Percentiles rank a stretch among this genome's conserved stretches.
These are phyloP conservation scores for Peribolospora kevripleyi DNA, from an alignment of 768 basidiomycete genomes.

Conservation along the genomic window DNA sequence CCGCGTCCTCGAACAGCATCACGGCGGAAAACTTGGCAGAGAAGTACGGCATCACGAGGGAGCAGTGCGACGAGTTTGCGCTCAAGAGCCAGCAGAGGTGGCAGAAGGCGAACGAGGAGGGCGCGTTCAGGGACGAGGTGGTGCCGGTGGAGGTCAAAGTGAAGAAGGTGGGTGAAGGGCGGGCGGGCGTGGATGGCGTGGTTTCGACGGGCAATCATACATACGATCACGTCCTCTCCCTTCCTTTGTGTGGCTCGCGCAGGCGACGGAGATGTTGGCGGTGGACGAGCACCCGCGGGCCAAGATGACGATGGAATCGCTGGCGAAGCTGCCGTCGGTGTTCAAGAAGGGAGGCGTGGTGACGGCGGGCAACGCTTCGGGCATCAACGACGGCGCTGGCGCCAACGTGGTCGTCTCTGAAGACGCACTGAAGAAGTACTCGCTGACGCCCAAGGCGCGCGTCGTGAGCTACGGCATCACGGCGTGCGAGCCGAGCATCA, in stretches of 20 bases:
- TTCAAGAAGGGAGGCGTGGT: conserved; percentile 21
- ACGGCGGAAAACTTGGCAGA: conserved; percentile 24
- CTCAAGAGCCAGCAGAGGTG: conserved; percentile 20
- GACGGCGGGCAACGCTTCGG: conserved; percentile 21
- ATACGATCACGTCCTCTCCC: too few species aligned
- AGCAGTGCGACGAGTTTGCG: conserved; percentile 22
- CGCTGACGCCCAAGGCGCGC: conserved; percentile 20
- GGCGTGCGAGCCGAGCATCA: conserved; percentile 22
- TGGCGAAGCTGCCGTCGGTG: conserved; percentile 18
- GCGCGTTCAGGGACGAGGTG: conserved; percentile 17
- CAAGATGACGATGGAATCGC: conserved; percentile 16
- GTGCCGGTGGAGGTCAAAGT: conserved; percentile 14
- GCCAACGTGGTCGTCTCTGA: conserved; percentile 23
- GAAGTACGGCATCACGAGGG: conserved; percentile 22
- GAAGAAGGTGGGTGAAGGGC: conserved; percentile 9
- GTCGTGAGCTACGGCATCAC: conserved; percentile 21
- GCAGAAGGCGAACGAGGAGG: conserved; percentile 14
- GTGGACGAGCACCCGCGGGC: conserved; percentile 22
- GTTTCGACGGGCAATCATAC: not conserved
- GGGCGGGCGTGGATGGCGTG: conserved; percentile 2
- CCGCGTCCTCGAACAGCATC: conserved; percentile 3
- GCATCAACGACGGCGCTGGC: conserved; percentile 23
- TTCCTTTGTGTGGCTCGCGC: too few species aligned
- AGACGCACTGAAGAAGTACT: conserved; percentile 16
- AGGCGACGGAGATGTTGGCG: conserved; percentile 9